These are phyloP conservation scores for Cucurbita maxima DNA, from an alignment of 306 rosid genomes.

Conservation along the genomic window DNA sequence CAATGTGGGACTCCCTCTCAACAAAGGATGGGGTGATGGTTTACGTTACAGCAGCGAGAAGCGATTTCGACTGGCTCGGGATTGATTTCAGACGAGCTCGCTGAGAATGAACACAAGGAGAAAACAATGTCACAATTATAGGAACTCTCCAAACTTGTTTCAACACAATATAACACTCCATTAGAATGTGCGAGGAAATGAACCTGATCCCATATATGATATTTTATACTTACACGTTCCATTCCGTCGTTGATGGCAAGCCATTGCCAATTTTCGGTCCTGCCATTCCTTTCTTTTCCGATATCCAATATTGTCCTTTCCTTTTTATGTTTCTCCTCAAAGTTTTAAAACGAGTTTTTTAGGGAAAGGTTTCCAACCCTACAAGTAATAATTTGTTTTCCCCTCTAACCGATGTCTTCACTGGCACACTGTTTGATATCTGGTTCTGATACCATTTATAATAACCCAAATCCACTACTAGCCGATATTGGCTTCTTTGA, in stretches of 20 bases:
- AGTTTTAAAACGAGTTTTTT: too few relatives aligned
- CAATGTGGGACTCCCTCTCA: too few relatives aligned
- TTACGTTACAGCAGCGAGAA: conserved; percentile 59
- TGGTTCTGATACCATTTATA: too few relatives aligned
- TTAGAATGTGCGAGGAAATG: not conserved
- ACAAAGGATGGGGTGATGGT: conserved; percentile 6
- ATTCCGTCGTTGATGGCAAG: conserved; percentile 40
- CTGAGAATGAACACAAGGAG: conserved; percentile 19
- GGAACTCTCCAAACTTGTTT: not conserved
- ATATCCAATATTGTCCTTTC: too few relatives aligned
- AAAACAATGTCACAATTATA: not conserved
- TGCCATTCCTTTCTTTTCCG: conserved; percentile 74
- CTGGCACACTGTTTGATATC: too few relatives aligned
- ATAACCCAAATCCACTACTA: too few relatives aligned
- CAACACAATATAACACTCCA: not conserved
- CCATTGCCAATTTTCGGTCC: conserved; percentile 78
- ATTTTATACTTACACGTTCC: conserved; percentile 50
- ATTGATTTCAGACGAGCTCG: conserved; percentile 20
- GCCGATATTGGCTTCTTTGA: too few relatives aligned
- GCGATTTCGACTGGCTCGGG: conserved; percentile 30
- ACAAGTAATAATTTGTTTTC: too few relatives aligned
- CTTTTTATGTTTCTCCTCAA: too few relatives aligned
- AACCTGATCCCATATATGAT: conserved; percentile 76
- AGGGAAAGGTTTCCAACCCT: too few relatives aligned
- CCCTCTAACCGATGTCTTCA: too few relatives aligned